These are phyloP conservation scores for Anthoceros angustus DNA, from an alignment of 225 moss, liverwort and hornwort species.

Conservation along the genomic window DNA sequence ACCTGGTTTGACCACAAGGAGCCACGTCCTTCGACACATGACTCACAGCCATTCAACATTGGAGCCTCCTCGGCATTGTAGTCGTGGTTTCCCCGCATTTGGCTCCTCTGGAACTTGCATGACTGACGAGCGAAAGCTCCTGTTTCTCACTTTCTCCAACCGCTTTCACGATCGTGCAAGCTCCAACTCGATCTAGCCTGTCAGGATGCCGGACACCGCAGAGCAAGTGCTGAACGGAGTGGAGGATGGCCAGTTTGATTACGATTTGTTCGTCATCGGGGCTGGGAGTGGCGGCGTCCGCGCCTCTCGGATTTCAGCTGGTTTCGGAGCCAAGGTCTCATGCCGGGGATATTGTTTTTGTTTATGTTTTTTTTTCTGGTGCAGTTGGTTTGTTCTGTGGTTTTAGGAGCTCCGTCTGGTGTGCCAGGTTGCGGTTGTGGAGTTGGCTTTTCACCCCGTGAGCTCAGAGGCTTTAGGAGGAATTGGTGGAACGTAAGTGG, in stretches of 20 bases:
- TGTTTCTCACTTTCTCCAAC: no score
- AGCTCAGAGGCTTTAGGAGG: conserved; percentile 63
- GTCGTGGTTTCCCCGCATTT: no score
- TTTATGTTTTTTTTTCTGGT: not conserved
- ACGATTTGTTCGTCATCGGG: conserved; percentile 80
- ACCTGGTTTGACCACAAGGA: no score
- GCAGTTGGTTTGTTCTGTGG: not conserved
- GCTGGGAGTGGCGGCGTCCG: conserved; percentile 88
- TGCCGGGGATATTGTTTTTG: not conserved
- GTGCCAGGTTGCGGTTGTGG: conserved; percentile 41
- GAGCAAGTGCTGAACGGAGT: conserved; percentile 13
- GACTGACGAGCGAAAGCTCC: no score
- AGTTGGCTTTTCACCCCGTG: conserved; percentile 57
- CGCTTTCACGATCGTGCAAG: no score
- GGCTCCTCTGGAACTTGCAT: no score
- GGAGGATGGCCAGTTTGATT: conserved; percentile 39
- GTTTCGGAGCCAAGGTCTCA: conserved; percentile 49
- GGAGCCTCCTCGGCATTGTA: no score
- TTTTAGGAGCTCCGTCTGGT: not conserved
- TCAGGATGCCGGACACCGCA: not conserved
- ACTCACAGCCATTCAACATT: no score
- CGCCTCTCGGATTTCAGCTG: conserved; percentile 54
- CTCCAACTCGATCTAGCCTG: not conserved
- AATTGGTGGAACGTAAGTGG: conserved; percentile 67
- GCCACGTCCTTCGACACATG: no score